Percentiles rank a stretch among this genome's conserved stretches.
These are phyloP conservation scores for Protomyces macrosporus DNA, from an alignment of 1,139 yeast species.

Conservation along the genomic window DNA sequence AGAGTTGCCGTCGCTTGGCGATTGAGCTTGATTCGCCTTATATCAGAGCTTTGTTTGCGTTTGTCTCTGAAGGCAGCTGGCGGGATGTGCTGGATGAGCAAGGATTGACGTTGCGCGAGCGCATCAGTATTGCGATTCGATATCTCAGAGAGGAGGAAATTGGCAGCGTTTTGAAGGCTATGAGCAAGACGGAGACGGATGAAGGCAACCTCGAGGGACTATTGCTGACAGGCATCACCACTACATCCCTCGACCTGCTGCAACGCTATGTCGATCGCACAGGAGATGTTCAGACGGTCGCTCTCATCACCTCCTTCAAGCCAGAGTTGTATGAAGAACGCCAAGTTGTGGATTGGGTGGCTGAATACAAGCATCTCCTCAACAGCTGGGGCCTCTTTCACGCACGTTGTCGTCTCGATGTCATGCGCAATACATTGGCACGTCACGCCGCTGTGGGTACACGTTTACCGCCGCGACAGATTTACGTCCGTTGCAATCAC, in stretches of 20 bases:
- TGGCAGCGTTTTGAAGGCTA: conserved; percentile 42
- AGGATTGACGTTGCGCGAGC: conserved; percentile 77
- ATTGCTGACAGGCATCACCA: conserved; percentile 82
- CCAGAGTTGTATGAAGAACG: conserved; percentile 71
- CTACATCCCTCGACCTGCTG: conserved; percentile 69
- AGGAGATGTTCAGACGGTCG: conserved; percentile 88
- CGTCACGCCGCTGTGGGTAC: conserved; percentile 43
- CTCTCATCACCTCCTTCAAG: conserved; percentile 71
- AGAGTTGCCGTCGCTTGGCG: conserved; percentile 82
- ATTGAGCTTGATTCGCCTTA: conserved; percentile 86
- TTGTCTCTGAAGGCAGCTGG: conserved; percentile 92
- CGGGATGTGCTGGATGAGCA: conserved; percentile 90
- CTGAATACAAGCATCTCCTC: conserved; percentile 61
- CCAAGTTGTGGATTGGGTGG: conserved; percentile 29
- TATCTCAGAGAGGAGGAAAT: conserved; percentile 57
- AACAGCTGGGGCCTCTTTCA: conserved; percentile 82
- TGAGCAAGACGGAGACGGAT: conserved; percentile 64
- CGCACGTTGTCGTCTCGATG: conserved; percentile 78
- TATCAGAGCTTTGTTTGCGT: conserved; percentile 85
- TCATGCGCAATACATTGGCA: conserved; percentile 63
- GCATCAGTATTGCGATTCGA: conserved; percentile 83
- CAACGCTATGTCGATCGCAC: conserved; percentile 87
- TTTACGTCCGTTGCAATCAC: conserved; percentile 69
- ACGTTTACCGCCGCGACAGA: conserved; percentile 62
- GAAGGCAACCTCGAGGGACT: conserved; percentile 89